phyloP scores from a whole-genome alignment of 2,329 filamentous ascomycete genomes.

The Phoma herbarum region DNA sequence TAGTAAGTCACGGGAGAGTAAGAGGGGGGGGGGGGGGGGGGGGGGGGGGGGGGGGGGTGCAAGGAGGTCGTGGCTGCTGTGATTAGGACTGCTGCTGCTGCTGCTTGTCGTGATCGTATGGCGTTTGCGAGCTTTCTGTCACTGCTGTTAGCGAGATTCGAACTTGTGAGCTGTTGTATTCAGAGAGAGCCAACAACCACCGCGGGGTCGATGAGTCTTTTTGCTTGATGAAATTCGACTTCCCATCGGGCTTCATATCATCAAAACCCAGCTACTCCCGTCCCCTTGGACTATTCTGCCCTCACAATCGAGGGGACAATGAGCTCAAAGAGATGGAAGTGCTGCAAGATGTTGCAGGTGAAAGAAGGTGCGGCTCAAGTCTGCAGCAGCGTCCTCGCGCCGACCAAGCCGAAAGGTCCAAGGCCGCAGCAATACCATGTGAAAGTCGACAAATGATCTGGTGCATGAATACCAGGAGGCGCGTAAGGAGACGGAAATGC shows the following conservation, averaged over 20 bases:
- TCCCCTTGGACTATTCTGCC: neutral
- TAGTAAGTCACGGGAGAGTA: neutral
- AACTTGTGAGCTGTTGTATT: neutral
- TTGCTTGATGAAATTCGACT: neutral
- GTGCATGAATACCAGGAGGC: neutral
- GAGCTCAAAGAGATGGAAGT: neutral
- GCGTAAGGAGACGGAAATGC: too few species aligned
- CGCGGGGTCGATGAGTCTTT: neutral
- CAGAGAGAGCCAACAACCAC: neutral
- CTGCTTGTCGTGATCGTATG: neutral
- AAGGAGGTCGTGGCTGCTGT: neutral
- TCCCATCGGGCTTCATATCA: neutral
- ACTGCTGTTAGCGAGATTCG: slow-evolving; percentile 5
- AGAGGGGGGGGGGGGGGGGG: too few species aligned
- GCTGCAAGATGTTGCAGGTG: neutral
- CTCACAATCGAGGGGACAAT: neutral
- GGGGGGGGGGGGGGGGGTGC: neutral
- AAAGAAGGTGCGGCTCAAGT: neutral
- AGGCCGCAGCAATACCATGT: neutral
- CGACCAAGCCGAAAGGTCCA: neutral
- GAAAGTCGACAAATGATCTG: neutral
- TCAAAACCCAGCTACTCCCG: neutral
- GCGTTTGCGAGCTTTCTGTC: neutral
- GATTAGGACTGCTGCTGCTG: neutral
- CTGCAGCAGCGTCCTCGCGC: neutral